These are phyloP conservation scores for Colletotrichum paranaense DNA, from an alignment of 2,329 filamentous ascomycete species.

Conservation along the genomic window DNA sequence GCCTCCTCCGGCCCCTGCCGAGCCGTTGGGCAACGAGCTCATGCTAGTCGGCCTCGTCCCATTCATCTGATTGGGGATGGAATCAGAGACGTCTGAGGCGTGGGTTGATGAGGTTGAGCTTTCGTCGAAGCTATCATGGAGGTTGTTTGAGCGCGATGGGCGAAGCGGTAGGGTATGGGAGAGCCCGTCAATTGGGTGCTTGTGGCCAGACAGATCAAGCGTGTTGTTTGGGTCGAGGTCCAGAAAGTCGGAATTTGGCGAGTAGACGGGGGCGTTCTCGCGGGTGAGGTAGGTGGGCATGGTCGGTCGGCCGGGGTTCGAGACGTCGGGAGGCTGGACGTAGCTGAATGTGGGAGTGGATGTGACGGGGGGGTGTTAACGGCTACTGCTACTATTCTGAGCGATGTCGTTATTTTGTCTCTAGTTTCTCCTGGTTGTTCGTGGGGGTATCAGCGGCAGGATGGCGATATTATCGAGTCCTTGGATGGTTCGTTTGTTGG, in stretches of 20 bases:
- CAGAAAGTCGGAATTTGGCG: conserved; percentile 55
- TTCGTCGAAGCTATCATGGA: conserved; percentile 66
- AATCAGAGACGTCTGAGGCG: conserved; percentile 63
- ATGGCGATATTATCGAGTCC: neutral
- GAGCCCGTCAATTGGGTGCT: conserved; percentile 50
- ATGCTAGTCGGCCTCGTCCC: conserved; percentile 62
- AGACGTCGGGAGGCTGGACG: conserved; percentile 26
- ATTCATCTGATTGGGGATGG: conserved; percentile 52
- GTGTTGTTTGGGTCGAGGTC: conserved; percentile 55
- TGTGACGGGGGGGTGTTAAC: conserved; percentile 18
- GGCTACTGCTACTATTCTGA: conserved; percentile 12
- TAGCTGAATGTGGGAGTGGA: conserved; percentile 1
- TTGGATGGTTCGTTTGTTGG: conserved; percentile 1
- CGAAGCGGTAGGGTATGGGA: conserved; percentile 42
- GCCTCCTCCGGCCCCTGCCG: conserved; percentile 43
- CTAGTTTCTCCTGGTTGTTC: neutral
- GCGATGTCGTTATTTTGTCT: conserved; percentile 16
- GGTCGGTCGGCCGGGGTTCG: conserved; percentile 28
- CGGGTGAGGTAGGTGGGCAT: conserved; percentile 68
- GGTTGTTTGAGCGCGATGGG: conserved; percentile 56
- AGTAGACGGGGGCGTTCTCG: conserved; percentile 55
- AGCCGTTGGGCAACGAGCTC: conserved; percentile 68
- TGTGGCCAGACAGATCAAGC: conserved; percentile 44
- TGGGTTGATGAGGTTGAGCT: conserved; percentile 64
- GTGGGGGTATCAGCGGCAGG: neutral